Base-by-base conservation (phyloP, 306 rosid species). In the Leucaena leucocephala region DNA sequence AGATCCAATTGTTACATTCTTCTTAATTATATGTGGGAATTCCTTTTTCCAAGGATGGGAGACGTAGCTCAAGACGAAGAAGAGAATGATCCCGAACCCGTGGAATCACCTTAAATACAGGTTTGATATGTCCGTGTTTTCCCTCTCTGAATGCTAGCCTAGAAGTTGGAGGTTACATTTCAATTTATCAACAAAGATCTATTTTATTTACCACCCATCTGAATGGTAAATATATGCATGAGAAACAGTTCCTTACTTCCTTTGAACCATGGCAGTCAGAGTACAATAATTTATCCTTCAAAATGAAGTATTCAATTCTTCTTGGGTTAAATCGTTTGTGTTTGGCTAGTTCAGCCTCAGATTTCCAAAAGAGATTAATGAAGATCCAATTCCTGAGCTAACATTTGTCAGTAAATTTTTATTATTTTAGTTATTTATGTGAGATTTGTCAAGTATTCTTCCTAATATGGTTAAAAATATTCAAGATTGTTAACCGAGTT, bases 1-100 rank as follows among this genome's bases (percentile, higher is more conserved):
- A 39, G 70, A 35, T 68, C 43, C 57, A 68, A 46, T 54, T 17
- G 55, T 59, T 75, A 66, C 68, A 76, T 86, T 73, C 75, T 58
- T 68, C 65, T 44, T 73, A 21, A 57, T 33, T 62, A 52, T 52
- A 12, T 43, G 33, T 19, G 57, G 69, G 49, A 54, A 59, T 75
- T 15, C 61, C 75, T 75, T 82, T 75, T 82, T 73, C 63, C 90
- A 59, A 92, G 96, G 91, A 70, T 36, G 78, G 83, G 81, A 79
- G 89, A 86, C 62, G 65, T 57, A 59, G 81, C 62, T 80, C 88
- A 72, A 82, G 81, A 81, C 58, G 42, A 59, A 48, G 57, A 76
- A 19, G 92, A 78, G 78, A 80, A 74, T 74, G 76, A 74, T 59
- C 82, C 80, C 71, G 86, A 77, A 82, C 75, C 77, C 66, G 61